Percentiles rank a stretch among this genome's conserved stretches.
These are phyloP conservation scores for Pseudocercospora eumusae DNA, from an alignment of 2,329 filamentous ascomycete species.

Conservation along the genomic window DNA sequence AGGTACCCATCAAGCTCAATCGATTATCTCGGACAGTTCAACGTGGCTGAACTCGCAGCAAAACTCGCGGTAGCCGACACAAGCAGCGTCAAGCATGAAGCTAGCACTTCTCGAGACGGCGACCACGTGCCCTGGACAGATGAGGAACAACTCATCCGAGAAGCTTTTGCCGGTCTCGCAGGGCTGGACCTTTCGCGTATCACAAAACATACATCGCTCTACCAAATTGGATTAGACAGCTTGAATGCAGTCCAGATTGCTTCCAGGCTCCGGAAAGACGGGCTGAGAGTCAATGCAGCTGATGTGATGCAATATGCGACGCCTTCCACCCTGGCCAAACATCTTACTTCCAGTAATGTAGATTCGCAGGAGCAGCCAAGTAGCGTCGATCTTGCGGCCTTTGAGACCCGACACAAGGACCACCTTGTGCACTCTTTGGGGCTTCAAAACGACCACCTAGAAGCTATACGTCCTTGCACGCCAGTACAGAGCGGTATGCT, in stretches of 20 bases:
- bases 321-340: conserved; percentile 28
- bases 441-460: conserved; percentile 46
- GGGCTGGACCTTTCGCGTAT: conserved; percentile 55
- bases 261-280: conserved; percentile 61
- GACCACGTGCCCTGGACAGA: conserved; percentile 49
- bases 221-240: conserved; percentile 86
- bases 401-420: conserved; percentile 49
- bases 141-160: conserved; percentile 56
- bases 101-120: neutral
- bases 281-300: conserved; percentile 62
- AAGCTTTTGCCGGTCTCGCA: conserved; percentile 62
- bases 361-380: neutral
- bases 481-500: conserved; percentile 78
- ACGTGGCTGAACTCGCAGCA: conserved; percentile 20
- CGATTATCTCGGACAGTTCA: conserved; percentile 26
- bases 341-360: conserved; percentile 14
- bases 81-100: conserved; percentile 1
- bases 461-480: conserved; percentile 73
- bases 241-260: conserved; percentile 83
- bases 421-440: conserved; percentile 38
- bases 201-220: conserved; percentile 68
- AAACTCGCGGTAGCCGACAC: conserved; percentile 18
- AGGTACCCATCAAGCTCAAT: conserved; percentile 34
- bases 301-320: conserved; percentile 67
- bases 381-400: conserved; percentile 53